Evolutionary conservation across 2,329 filamentous ascomycete species (phyloP).

Genomic region (Pseudogymnoascus sp.): DNA sequence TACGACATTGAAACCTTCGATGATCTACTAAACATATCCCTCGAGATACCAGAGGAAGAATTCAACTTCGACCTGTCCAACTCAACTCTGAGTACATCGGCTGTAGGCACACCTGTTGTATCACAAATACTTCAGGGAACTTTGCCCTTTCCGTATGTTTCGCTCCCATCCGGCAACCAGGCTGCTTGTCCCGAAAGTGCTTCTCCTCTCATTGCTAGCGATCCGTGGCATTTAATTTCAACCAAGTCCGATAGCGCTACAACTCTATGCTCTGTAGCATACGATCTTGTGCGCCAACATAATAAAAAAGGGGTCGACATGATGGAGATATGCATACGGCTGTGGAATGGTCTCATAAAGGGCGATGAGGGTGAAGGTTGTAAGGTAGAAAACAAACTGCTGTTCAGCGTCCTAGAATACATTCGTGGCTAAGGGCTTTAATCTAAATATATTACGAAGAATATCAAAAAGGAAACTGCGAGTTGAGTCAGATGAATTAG

Average conservation of each 20-base stretch:
- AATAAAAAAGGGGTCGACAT: neutral
- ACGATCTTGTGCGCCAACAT: neutral
- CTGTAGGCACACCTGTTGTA: too few relatives aligned
- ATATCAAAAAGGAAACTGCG: neutral
- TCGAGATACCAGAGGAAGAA: neutral
- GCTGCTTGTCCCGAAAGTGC: too few relatives aligned
- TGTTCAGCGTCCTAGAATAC: neutral
- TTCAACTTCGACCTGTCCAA: neutral
- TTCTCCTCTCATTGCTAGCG: neutral
- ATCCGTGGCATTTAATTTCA: neutral
- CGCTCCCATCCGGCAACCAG: too few relatives aligned
- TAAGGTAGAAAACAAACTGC: neutral
- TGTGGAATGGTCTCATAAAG: neutral
- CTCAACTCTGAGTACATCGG: neutral
- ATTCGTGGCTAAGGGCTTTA: neutral
- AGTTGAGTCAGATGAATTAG: neutral
- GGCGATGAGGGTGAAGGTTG: neutral
- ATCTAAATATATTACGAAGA: neutral
- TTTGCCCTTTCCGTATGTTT: too few relatives aligned
- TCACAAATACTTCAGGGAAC: too few relatives aligned
- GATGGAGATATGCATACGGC: neutral
- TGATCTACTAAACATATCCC: neutral
- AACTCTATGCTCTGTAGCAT: neutral
- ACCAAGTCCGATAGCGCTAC: constrained; percentile 22
- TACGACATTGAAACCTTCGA: neutral